Evolutionary conservation across 2,329 filamentous ascomycete genomes (phyloP), one percentile per base, ranked within the genome.

Genomic region (Ceratocystis huliohia): DNA sequence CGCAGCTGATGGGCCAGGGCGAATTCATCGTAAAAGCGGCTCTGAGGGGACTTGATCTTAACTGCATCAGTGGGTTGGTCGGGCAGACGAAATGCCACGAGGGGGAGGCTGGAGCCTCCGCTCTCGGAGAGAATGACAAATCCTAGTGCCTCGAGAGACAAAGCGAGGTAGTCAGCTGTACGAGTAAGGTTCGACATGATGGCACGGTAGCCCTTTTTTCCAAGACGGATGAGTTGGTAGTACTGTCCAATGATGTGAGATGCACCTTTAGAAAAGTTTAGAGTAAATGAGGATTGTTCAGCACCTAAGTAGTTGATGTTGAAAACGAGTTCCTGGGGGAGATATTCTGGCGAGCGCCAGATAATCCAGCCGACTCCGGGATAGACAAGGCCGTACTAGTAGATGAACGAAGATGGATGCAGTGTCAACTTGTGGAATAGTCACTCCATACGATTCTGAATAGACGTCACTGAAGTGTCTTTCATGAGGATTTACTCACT

Each of bases 301-400:
- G 93, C 92, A 63, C 93, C 93, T 5, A 96, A 87, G 78, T 97
- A 97, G 82, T 96, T 96, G 83, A 97, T 96, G 82, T 96, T 96
- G 84, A 97, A 97, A 72, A 97, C 91, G 25, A 96, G 86, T 73
- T 96, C 92, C 74, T 93, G 82, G 6, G 93, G 93, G 2, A 96
- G 82, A 76, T 82, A 94, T 75, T 94, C 87, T 63, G 89, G 84
- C 48, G 85, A 84, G 61, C 92, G 85, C 91, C 92, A 96, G 70
- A 96, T 81, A 10, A 93, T 86, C 93, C 93, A 97, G 67, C 93
- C 93, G 15, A 97, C 89, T 75, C 93, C 92, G 0, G 92, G 92
- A 74, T 96, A 96, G 63, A 95, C 80, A 22, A 85, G 78, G 22
- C 81, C 80, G 70, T 84, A 84, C 79, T 80, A 68, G 10, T 41